phyloP scores from a whole-genome alignment of 1,284 basidiomycete species.

The Phylloporus sp. region DNA sequence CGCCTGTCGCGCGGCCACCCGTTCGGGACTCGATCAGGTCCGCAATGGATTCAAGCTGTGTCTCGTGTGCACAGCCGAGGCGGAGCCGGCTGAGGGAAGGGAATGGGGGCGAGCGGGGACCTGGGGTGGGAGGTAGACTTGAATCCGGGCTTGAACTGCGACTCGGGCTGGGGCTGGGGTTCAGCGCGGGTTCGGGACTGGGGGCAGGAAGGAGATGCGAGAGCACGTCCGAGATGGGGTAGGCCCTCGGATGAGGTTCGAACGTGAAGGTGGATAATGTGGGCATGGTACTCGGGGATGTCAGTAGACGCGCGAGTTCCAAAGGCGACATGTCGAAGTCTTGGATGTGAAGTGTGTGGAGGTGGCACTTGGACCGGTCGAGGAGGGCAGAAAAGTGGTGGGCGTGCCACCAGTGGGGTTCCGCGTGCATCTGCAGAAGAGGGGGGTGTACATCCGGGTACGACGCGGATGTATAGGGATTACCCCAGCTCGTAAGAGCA shows the following conservation, averaged over 20 bases:
- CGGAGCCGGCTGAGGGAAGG: constrained; percentile 24
- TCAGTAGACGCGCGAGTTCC: constrained; percentile 27
- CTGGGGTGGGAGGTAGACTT: background rate
- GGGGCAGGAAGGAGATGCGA: constrained; percentile 7
- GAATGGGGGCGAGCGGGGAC: constrained; percentile 3
- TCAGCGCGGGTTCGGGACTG: background rate
- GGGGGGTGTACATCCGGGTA: constrained; percentile 16
- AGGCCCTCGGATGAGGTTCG: constrained; percentile 27
- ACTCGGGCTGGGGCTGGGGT: background rate
- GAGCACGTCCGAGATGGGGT: constrained; percentile 22
- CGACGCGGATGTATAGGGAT: background rate
- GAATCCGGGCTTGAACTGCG: background rate
- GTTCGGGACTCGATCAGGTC: constrained; percentile 24
- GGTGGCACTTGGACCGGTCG: constrained; percentile 26
- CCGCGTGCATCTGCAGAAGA: background rate
- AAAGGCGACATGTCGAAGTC: constrained; percentile 29
- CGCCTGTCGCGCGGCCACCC: constrained; percentile 13
- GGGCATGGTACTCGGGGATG: constrained; percentile 19
- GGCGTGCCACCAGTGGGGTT: constrained; percentile 26
- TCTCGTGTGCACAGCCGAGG: constrained; percentile 29
- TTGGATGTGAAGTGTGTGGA: constrained; percentile 23
- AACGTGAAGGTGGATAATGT: constrained; percentile 29
- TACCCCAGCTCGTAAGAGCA: constrained; percentile 23
- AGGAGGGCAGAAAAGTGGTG: constrained; percentile 30
- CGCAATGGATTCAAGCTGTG: constrained; percentile 17